phyloP scores from a whole-genome alignment of 768 basidiomycete species.

The Suillus hirtellus region DNA sequence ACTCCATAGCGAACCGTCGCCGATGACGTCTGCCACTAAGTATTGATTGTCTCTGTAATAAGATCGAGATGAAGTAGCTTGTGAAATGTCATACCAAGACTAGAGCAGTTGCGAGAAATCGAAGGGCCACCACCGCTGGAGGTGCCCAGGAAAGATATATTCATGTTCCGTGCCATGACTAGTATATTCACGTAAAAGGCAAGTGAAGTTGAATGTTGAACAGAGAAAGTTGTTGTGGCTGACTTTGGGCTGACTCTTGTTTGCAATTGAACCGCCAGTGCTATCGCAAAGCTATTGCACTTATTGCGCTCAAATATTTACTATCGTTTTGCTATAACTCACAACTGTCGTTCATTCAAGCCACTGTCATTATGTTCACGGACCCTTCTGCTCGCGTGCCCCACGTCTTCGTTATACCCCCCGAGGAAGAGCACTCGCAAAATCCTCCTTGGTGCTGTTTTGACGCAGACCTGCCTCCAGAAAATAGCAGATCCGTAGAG shows the following conservation, averaged over 20 bases:
- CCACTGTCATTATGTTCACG: slow-evolving; percentile 4
- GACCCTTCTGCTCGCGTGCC: slow-evolving; percentile 35
- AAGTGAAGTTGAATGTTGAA: slow-evolving; percentile 21
- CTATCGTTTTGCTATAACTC: slow-evolving; percentile 14
- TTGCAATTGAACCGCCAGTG: slow-evolving; percentile 10
- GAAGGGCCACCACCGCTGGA: slow-evolving; percentile 77
- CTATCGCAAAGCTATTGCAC: slow-evolving; percentile 3
- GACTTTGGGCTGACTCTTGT: slow-evolving; percentile 17
- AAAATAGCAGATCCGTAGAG: slow-evolving; percentile 15
- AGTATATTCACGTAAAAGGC: slow-evolving; percentile 28
- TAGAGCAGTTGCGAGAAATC: slow-evolving; percentile 73
- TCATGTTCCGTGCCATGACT: slow-evolving; percentile 44
- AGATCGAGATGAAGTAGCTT: not conserved
- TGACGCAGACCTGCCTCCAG: slow-evolving; percentile 43
- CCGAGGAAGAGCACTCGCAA: slow-evolving; percentile 52
- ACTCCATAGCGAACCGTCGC: slow-evolving; percentile 70
- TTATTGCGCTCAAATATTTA: slow-evolving; percentile 8
- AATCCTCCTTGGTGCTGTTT: slow-evolving; percentile 59
- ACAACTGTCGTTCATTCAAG: slow-evolving; percentile 20
- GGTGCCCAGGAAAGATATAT: slow-evolving; percentile 74
- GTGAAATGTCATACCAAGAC: slow-evolving; percentile 38
- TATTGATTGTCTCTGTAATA: slow-evolving; percentile 12
- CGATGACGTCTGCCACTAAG: slow-evolving; percentile 54
- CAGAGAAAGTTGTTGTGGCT: slow-evolving; percentile 9
- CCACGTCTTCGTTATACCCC: slow-evolving; percentile 56